phyloP scores from a whole-genome alignment of 345 rosid species.

The Linum lewisii region DNA sequence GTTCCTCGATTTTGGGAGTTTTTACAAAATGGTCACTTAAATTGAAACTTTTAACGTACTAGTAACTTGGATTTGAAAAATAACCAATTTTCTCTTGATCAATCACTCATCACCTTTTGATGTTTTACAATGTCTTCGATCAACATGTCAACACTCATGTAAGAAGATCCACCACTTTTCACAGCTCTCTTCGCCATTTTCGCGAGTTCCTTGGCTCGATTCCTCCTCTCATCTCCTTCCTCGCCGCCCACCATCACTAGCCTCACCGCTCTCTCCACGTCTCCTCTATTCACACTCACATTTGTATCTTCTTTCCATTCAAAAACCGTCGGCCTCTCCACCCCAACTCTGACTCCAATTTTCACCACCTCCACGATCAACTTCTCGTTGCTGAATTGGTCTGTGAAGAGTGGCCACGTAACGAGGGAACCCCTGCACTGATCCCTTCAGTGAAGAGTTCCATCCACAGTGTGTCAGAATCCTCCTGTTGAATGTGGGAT shows the following conservation, averaged over 20 bases:
- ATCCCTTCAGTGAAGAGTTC: constrained; percentile 45
- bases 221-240: constrained; percentile 18
- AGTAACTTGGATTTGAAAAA: no score
- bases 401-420: constrained; percentile 31
- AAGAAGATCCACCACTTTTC: constrained; percentile 27
- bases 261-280: constrained; percentile 10
- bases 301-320: constrained; percentile 17
- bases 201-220: constrained; percentile 15
- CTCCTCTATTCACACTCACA: constrained; percentile 11
- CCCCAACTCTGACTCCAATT: constrained; percentile 35
- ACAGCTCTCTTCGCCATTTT: constrained; percentile 17
- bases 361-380: constrained; percentile 28
- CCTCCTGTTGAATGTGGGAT: constrained; percentile 39
- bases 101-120: background rate
- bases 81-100: no score
- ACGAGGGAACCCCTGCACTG: constrained; percentile 27
- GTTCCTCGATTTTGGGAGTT: no score
- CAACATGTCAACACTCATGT: constrained; percentile 11
- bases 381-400: constrained; percentile 32
- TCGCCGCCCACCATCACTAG: constrained; percentile 21
- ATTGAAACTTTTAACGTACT: no score
- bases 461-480: constrained; percentile 58
- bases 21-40: no score
- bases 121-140: constrained; percentile 18
- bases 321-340: constrained; percentile 10